These are phyloP conservation scores for Lentinula sp. DNA, from an alignment of 768 basidiomycete genomes.

Conservation along the genomic window DNA sequence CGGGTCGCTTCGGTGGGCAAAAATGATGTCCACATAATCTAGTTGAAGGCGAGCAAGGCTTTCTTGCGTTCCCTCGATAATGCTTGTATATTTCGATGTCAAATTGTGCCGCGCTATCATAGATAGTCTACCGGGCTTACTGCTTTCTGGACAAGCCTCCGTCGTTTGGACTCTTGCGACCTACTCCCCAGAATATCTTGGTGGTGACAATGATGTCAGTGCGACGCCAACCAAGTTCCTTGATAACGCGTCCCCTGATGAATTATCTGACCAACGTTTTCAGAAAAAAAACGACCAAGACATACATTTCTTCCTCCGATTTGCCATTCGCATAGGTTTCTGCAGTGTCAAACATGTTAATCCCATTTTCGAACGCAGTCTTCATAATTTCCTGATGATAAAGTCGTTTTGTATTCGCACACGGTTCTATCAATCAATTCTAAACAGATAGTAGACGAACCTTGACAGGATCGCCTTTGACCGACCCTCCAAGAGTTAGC, in stretches of 20 bases:
- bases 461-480: constrained; percentile 69
- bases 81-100: constrained; percentile 26
- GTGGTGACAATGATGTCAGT: constrained; percentile 73
- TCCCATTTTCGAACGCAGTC: constrained; percentile 67
- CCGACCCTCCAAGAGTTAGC: constrained; percentile 59
- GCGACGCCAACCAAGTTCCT: constrained; percentile 61
- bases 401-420: not conserved
- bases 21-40: constrained; percentile 69
- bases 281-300: not conserved
- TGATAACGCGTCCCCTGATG: constrained; percentile 61
- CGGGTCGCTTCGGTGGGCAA: constrained; percentile 64
- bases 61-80: constrained; percentile 70
- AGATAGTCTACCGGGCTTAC: constrained; percentile 18
- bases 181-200: constrained; percentile 72
- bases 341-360: constrained; percentile 73
- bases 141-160: constrained; percentile 53
- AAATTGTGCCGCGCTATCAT: not conserved
- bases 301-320: constrained; percentile 70
- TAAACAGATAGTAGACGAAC: constrained; percentile 17
- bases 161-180: constrained; percentile 48
- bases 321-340: constrained; percentile 60
- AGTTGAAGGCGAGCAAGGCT: constrained; percentile 62
- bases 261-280: not conserved
- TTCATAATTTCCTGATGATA: constrained; percentile 63
- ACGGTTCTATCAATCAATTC: no score